Evolutionary conservation across 2,329 filamentous ascomycete genomes (phyloP), one percentile per base, ranked within the genome.

Genomic region (Allantophomopsis lycopodina): DNA sequence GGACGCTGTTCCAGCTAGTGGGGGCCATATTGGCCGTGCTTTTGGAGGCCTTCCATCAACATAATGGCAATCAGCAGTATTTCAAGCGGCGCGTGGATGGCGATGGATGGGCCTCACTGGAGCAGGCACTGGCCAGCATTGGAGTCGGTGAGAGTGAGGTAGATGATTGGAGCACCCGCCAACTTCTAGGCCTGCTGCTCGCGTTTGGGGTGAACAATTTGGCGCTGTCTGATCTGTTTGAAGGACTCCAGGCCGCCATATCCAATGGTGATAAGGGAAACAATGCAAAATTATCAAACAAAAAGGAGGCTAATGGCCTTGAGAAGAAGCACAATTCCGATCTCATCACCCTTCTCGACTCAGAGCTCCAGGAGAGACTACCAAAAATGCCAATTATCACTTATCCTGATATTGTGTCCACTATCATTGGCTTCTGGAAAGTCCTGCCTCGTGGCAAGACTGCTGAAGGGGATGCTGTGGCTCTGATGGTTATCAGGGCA

Each of bases 1-100:
- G 66, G 41, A 66, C 68, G 35, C 65, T 84, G 42, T 83, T 86
- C 52, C 69, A 73, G 43, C 64, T 89, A 14, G 64, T 94, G 14
- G 75, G 86, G 51, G 71, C 71, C 7, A 70, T 82, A n/a, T 64
- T 91, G 32, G 76, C 76, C 23, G 74, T 91, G 12, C 62, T 96
- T 20, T 79, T 83, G 1, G 48, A 56, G 41, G 48, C 51, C 31
- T 71, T 98, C 47, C 73, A 76, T 40, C 76, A 77, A 35, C 87
- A 96, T 58, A 70, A 80, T 36, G 89, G 88, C 15, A 98, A 96
- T 60, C 74, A 80, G 52, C 76, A 83, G 49, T 95, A 89, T 63
- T 96, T 96, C 56, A 73, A 76, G 42, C 79, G 77, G 48, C 71
- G 76, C 48, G 76, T 93, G 21, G 73, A 83, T 42, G 78, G 75